phyloP scores from a whole-genome alignment of 306 rosid species.

The Biancaea sappan region DNA sequence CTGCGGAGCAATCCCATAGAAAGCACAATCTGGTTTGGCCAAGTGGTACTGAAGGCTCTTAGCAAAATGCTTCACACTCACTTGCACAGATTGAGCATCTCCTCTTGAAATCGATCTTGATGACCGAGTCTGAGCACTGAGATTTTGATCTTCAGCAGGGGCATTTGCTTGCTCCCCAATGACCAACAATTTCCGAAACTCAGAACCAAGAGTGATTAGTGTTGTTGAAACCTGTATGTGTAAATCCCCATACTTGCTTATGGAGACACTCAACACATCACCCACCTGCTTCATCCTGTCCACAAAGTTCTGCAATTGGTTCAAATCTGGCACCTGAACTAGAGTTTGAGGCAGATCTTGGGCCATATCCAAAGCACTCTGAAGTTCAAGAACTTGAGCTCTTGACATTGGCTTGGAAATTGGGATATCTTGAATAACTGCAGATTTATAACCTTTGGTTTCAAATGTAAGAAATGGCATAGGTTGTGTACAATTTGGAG shows the following conservation, averaged over 20 bases:
- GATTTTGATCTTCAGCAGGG: conserved; percentile 71
- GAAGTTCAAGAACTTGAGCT: conserved; percentile 77
- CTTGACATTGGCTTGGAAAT: conserved; percentile 81
- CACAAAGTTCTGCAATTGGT: conserved; percentile 82
- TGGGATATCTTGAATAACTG: conserved; percentile 89
- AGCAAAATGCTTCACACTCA: conserved; percentile 89
- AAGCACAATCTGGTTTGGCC: conserved; percentile 96
- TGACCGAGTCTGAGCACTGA: conserved; percentile 78
- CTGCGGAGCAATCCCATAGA: conserved; percentile 84
- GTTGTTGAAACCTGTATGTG: conserved; percentile 81
- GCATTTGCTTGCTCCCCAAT: conserved; percentile 72
- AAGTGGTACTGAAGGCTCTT: conserved; percentile 88
- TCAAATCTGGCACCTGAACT: conserved; percentile 88
- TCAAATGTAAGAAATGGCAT: conserved; percentile 87
- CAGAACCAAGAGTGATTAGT: conserved; percentile 83
- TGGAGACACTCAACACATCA: conserved; percentile 70
- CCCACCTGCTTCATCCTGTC: conserved; percentile 91
- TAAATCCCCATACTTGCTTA: conserved; percentile 83
- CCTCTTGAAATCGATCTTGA: conserved; percentile 68
- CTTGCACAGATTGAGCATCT: conserved; percentile 86
- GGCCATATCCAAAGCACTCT: conserved; percentile 72
- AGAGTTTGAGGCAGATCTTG: conserved; percentile 92
- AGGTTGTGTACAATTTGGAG: conserved; percentile 60
- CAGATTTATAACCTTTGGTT: conserved; percentile 78
- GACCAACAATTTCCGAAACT: conserved; percentile 72